Evolutionary conservation across 108 stramenopile species (phyloP).

Genomic region (Nannochloropsis granulata): DNA sequence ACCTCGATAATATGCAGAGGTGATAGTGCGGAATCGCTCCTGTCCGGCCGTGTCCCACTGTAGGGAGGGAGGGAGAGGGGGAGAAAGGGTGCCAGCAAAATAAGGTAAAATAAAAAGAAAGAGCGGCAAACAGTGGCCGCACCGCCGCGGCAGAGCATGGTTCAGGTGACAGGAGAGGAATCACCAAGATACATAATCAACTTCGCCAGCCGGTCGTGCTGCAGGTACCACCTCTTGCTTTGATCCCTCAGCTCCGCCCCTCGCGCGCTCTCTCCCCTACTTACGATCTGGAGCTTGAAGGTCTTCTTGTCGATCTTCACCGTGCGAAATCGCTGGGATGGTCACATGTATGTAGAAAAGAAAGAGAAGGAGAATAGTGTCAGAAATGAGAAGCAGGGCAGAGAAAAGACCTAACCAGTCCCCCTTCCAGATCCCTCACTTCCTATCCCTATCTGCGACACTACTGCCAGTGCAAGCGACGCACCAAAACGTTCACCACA

Average conservation of each 20-base stretch:
- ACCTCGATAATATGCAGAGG: slow-evolving; percentile 42
- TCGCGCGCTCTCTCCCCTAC: not conserved
- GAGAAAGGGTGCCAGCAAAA: too few species aligned
- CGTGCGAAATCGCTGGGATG: slow-evolving; percentile 55
- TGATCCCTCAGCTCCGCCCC: not conserved
- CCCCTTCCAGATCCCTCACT: too few species aligned
- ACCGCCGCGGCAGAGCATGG: too few species aligned
- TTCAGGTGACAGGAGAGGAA: too few species aligned
- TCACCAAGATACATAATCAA: too few species aligned
- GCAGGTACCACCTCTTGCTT: too few species aligned
- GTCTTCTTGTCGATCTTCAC: slow-evolving; percentile 84
- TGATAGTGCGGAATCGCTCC: slow-evolving; percentile 46
- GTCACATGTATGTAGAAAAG: not conserved
- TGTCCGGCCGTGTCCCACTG: slow-evolving; percentile 46
- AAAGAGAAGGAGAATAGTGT: not conserved
- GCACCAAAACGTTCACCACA: too few species aligned
- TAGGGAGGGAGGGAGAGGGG: not conserved
- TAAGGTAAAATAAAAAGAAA: not conserved
- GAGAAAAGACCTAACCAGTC: not conserved
- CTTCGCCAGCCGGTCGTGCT: too few species aligned
- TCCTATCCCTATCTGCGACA: too few species aligned
- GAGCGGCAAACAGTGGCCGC: not conserved
- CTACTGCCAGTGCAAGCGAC: too few species aligned
- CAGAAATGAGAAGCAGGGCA: not conserved
- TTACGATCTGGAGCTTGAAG: slow-evolving; percentile 74